Percentiles rank a stretch among this genome's conserved stretches.
Conservation (phyloP, 768 basidiomycete genomes). For the Cytidiella melzeri region DNA sequence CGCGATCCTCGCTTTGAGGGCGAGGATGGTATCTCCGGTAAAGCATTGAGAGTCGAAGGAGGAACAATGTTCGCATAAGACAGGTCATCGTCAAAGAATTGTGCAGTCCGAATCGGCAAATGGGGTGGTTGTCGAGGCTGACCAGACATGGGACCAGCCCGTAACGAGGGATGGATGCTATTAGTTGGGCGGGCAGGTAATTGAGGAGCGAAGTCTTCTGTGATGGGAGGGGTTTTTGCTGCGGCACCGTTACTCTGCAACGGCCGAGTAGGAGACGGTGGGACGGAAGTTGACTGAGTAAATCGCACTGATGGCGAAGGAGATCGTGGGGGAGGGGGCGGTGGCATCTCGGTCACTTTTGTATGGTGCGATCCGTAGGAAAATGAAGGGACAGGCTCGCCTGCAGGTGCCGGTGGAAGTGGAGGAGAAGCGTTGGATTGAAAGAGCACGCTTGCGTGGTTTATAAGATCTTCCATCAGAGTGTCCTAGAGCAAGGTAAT, state of each 20-base stretch:
- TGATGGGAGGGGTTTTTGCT: background rate
- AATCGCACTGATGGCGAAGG: constrained; percentile 18
- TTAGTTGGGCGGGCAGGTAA: constrained; percentile 61
- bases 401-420: constrained; percentile 64
- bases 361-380: constrained; percentile 72
- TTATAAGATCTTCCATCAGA: constrained; percentile 84
- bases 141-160: constrained; percentile 37
- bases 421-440: constrained; percentile 48
- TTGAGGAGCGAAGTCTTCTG: constrained; percentile 68
- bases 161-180: constrained; percentile 76
- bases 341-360: constrained; percentile 46
- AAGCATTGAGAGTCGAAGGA: constrained; percentile 1
- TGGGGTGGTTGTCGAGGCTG: constrained; percentile 40
- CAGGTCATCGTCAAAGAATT: constrained; percentile 23
- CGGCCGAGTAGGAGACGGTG: constrained; percentile 1
- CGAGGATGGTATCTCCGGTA: constrained; percentile 5
- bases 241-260: background rate
- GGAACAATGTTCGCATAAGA: background rate
- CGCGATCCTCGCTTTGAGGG: constrained; percentile 1
- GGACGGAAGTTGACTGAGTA: background rate
- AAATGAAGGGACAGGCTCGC: constrained; percentile 50
- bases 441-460: constrained; percentile 59
- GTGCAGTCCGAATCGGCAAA: constrained; percentile 19
- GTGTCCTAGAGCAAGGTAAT: constrained; percentile 40
- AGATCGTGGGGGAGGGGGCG: constrained; percentile 23